A percentile compares a stretch with the other conserved stretches of the same genome.
These are phyloP conservation scores for Verticillium dahliae DNA, from an alignment of 2,329 filamentous ascomycete species.

Conservation along the genomic window DNA sequence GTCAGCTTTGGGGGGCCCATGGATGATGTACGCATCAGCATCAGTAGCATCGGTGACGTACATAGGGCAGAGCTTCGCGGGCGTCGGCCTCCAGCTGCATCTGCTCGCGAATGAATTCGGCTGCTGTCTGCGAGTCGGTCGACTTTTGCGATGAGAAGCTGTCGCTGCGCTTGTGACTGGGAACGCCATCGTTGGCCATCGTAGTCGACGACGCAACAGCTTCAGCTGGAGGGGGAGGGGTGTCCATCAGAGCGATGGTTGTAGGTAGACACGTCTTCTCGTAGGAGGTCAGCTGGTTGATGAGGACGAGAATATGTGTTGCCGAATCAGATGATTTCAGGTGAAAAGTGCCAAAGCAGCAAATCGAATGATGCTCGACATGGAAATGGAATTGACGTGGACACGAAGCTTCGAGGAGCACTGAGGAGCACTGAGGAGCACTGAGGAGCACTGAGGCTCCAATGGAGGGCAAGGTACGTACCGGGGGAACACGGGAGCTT, in stretches of 20 bases:
- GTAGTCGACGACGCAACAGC: not conserved
- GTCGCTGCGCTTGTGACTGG: slow-evolving; percentile 36
- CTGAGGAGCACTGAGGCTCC: too few species aligned
- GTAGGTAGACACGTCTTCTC: too few species aligned
- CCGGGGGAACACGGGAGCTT: not conserved
- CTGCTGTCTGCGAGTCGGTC: slow-evolving; percentile 64
- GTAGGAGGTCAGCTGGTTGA: not conserved
- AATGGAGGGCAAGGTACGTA: not conserved
- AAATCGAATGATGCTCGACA: not conserved
- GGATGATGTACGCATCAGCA: not conserved
- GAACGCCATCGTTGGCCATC: slow-evolving; percentile 4
- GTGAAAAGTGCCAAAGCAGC: not conserved
- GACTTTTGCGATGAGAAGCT: slow-evolving; percentile 56
- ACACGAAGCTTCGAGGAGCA: too few species aligned
- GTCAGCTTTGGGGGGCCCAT: not conserved
- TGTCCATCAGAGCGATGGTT: slow-evolving; percentile 29
- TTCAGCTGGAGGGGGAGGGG: slow-evolving; percentile 20
- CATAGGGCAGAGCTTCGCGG: slow-evolving; percentile 88
- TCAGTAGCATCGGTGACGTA: slow-evolving; percentile 32
- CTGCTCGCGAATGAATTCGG: slow-evolving; percentile 83
- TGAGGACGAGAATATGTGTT: not conserved
- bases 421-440: too few species aligned
- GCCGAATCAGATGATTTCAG: not conserved
- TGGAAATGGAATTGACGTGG: not conserved
- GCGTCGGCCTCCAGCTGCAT: slow-evolving; percentile 91